A percentile compares a stretch with the other conserved stretches of the same genome.
Conservation (phyloP, 2,329 filamentous ascomycete species). For the Xylariaceae sp. region DNA sequence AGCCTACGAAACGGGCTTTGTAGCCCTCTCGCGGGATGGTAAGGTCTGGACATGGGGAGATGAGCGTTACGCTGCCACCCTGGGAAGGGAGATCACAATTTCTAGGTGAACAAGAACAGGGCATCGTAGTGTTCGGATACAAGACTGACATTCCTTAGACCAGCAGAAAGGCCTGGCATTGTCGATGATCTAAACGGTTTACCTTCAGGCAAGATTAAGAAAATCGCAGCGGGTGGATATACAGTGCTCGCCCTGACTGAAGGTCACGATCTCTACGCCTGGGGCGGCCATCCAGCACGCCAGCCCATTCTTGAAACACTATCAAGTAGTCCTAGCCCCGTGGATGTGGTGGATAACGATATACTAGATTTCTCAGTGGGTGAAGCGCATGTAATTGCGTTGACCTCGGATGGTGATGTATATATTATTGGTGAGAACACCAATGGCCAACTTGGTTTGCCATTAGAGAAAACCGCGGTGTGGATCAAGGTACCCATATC, state of each 20-base stretch:
- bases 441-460: conserved; percentile 66
- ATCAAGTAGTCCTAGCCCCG: conserved; percentile 49
- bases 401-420: conserved; percentile 57
- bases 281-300: conserved; percentile 57
- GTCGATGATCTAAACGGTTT: conserved; percentile 60
- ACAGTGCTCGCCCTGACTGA: conserved; percentile 63
- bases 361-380: conserved; percentile 65
- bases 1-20: conserved; percentile 58
- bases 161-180: conserved; percentile 53
- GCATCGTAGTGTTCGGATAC: neutral
- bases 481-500: conserved; percentile 49
- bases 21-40: conserved; percentile 52
- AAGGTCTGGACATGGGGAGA: conserved; percentile 64
- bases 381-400: conserved; percentile 62
- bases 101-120: conserved; percentile 41
- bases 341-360: conserved; percentile 57
- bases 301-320: conserved; percentile 43
- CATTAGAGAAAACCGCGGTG: conserved; percentile 29
- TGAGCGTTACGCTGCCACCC: conserved; percentile 60
- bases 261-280: conserved; percentile 65
- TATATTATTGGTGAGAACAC: conserved; percentile 63
- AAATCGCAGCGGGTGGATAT: conserved; percentile 64
- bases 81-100: conserved; percentile 57
- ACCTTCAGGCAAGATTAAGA: conserved; percentile 57
- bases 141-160: conserved; percentile 41